Base-by-base conservation (phyloP, 306 rosid genomes). In the Morella rubra region DNA sequence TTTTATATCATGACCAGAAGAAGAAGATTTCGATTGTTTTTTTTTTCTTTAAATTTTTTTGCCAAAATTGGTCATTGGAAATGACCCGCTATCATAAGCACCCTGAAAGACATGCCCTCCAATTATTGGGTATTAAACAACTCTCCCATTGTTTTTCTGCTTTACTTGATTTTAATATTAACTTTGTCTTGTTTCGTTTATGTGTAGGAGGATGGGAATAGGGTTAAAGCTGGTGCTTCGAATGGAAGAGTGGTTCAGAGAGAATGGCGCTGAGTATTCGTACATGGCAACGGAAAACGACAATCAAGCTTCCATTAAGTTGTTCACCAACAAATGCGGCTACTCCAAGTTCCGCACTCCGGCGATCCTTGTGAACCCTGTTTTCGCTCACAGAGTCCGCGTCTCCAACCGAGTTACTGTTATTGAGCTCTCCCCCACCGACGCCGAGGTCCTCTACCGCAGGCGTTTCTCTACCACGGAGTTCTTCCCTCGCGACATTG, bases 401-500 rank as follows among this genome's bases (percentile, higher is more conserved):
- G 67, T 90, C 13, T 83, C 93, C 0, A 6, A 71, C 6, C 76
- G 76, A 5, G 96, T 87, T 72, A 76, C 77, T 3, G 58, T 95
- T 83, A 82, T 95, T 22, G 69, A n/a, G 0, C 92, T 95, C 45
- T 9, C 70, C 16, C 83, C 91, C 18, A 59, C 80, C 14, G 93
- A 95, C 40, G 97, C 99, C 2, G 96, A 90, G 79, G 6, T 54
- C 3, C 84, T 95, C 69, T 95, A 95, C 83, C 97, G 97, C 59
- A 58, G 77, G 22, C 92, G 93, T 0, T 92, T 89, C 78, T 52
- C 97, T 76, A 95, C 97, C 67, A 87, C 86, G 18, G 99, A 95
- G 80, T 95, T 95, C 67, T 95, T 92, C 81, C 99, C 99, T 6
- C 96, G 93, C 47, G 99, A 95, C 84, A 87, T 95, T 71, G 99